phyloP scores from a whole-genome alignment of 345 rosid species.

The Trapa incisa region DNA sequence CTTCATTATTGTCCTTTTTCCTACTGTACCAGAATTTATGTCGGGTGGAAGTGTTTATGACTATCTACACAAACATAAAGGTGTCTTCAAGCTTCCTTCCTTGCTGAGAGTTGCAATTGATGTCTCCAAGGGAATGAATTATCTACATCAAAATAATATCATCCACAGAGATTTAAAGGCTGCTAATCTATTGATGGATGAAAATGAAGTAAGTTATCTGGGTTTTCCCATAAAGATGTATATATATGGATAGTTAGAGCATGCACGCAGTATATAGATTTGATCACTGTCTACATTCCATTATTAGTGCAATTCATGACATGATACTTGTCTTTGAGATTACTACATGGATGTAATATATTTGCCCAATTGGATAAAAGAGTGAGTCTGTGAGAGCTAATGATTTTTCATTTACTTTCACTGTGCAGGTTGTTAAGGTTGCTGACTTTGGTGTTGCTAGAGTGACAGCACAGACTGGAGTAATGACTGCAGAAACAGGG shows the following conservation, averaged over 20 bases:
- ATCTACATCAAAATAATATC: slow-evolving; percentile 87
- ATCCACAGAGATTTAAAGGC: slow-evolving; percentile 96
- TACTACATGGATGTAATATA: not conserved
- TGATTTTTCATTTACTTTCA: slow-evolving; percentile 1
- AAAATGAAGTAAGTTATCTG: slow-evolving; percentile 61
- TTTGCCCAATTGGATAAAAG: not conserved
- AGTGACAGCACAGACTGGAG: slow-evolving; percentile 82
- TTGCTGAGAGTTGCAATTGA: slow-evolving; percentile 83
- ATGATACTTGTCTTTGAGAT: not conserved
- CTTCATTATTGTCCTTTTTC: slow-evolving; percentile 6
- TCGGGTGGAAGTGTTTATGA: slow-evolving; percentile 97
- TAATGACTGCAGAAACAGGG: slow-evolving; percentile 99
- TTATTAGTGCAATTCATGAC: not conserved
- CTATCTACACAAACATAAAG: slow-evolving; percentile 87
- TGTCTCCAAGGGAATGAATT: slow-evolving; percentile 95
- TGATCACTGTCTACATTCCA: not conserved
- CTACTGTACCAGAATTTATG: slow-evolving; percentile 56
- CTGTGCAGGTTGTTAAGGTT: slow-evolving; percentile 75
- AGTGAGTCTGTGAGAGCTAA: not conserved
- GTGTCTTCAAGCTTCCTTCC: slow-evolving; percentile 82
- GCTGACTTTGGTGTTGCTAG: slow-evolving; percentile 99
- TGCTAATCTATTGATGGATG: slow-evolving; percentile 96
- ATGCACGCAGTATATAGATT: too few species aligned
- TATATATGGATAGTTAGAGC: not conserved
- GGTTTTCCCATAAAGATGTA: not conserved